Percentiles rank a stretch among this genome's conserved stretches.
phyloP scores from a whole-genome alignment of 2,329 filamentous ascomycete species.

The Diaporthe longicolla region DNA sequence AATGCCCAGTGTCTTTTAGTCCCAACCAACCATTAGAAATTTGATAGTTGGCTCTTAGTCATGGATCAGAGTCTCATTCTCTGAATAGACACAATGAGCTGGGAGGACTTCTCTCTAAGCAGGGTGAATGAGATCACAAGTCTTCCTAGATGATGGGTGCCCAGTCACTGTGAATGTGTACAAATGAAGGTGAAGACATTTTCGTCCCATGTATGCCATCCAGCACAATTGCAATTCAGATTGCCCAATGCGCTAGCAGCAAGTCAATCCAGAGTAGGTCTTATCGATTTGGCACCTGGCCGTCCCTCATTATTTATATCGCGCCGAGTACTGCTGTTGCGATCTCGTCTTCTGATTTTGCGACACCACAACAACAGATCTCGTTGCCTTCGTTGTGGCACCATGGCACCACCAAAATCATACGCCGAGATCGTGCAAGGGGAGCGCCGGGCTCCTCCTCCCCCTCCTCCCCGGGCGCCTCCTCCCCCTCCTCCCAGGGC shows the following conservation, averaged over 20 bases:
- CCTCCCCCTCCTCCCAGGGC: background rate
- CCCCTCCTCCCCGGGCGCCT: background rate
- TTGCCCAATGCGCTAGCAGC: background rate
- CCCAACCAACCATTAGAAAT: background rate
- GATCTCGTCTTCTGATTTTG: too few species aligned
- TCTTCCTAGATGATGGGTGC: too few species aligned
- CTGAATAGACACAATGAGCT: background rate
- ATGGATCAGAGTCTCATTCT: too few species aligned
- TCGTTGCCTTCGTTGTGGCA: background rate
- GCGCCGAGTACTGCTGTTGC: background rate
- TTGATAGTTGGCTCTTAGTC: background rate
- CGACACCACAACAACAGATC: background rate
- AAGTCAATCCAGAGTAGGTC: background rate
- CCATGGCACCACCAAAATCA: slow-evolving; percentile 13
- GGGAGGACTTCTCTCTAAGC: background rate
- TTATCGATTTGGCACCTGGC: background rate
- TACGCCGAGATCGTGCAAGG: slow-evolving; percentile 21
- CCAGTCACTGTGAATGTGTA: background rate
- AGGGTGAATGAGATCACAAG: background rate
- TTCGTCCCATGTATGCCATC: slow-evolving; percentile 3
- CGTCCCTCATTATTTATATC: background rate
- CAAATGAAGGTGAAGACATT: background rate
- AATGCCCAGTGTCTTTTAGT: background rate
- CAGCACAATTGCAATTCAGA: background rate
- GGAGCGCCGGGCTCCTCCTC: background rate